These are phyloP conservation scores for Penicillium fuscoglaucum DNA, from an alignment of 2,329 filamentous ascomycete species.

Conservation along the genomic window DNA sequence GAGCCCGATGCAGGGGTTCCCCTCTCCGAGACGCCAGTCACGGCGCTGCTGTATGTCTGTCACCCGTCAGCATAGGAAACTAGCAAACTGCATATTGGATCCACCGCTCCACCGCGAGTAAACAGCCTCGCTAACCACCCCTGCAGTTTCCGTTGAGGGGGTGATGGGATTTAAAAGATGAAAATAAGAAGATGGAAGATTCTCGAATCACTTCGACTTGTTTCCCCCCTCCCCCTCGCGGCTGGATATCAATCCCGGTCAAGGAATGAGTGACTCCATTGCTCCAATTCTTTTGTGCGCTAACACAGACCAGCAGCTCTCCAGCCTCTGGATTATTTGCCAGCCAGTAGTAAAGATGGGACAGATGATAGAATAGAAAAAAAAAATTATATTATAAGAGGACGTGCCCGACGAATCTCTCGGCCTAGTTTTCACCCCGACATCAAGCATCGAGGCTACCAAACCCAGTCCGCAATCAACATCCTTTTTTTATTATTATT, in stretches of 20 bases:
- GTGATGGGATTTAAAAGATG: neutral
- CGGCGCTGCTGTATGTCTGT: conserved; percentile 7
- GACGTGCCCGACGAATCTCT: conserved; percentile 9
- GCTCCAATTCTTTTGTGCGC: conserved; percentile 30
- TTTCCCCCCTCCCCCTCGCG: conserved; percentile 4
- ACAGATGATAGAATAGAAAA: conserved; percentile 7
- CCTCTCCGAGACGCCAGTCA: conserved; percentile 7
- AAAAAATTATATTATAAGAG: conserved; percentile 18
- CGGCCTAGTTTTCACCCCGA: conserved; percentile 8
- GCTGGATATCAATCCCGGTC: conserved; percentile 11
- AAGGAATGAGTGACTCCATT: conserved; percentile 31
- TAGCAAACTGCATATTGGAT: conserved; percentile 29
- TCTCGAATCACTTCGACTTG: conserved; percentile 18
- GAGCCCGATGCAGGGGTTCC: conserved; percentile 8
- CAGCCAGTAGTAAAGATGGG: conserved; percentile 21
- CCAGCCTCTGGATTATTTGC: conserved; percentile 35
- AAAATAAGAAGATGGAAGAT: conserved; percentile 15
- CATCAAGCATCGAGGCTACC: neutral
- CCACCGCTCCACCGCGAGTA: conserved; percentile 27
- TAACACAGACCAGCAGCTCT: conserved; percentile 33
- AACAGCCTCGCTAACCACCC: conserved; percentile 7
- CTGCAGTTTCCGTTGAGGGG: conserved; percentile 9
- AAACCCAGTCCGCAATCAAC: neutral
- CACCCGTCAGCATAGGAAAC: conserved; percentile 16
- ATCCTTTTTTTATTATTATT: neutral